A percentile compares a stretch with the other conserved stretches of the same genome.
Evolutionary conservation across 441 rosid genomes (phyloP).

Genomic region (Gossypium davidsonii): DNA sequence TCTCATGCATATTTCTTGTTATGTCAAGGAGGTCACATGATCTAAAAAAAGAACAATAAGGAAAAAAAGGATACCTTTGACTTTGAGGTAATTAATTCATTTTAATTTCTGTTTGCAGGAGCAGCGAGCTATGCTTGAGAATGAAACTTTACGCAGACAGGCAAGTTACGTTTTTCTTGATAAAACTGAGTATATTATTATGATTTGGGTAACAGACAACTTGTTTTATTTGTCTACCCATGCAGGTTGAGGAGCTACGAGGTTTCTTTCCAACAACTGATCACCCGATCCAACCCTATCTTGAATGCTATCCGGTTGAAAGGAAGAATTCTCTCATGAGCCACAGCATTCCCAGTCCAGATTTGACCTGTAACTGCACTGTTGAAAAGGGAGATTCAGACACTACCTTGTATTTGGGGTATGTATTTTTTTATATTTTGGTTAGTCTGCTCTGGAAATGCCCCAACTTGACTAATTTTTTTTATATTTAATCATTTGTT

Average conservation of each 20-base stretch:
- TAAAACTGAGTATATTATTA: background rate
- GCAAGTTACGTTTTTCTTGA: slow-evolving; percentile 25
- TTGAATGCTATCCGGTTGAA: slow-evolving; percentile 45
- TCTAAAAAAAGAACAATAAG: background rate
- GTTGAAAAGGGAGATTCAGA: slow-evolving; percentile 63
- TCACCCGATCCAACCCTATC: slow-evolving; percentile 38
- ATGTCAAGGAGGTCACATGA: background rate
- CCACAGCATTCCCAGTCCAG: slow-evolving; percentile 33
- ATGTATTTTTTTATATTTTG: slow-evolving; percentile 13
- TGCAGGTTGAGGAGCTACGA: slow-evolving; percentile 73
- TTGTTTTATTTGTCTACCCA: background rate
- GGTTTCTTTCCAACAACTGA: slow-evolving; percentile 51
- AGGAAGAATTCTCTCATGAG: slow-evolving; percentile 35
- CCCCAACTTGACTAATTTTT: background rate
- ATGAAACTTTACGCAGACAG: slow-evolving; percentile 85
- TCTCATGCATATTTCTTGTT: background rate
- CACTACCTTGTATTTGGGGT: slow-evolving; percentile 83
- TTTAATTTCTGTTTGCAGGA: slow-evolving; percentile 43
- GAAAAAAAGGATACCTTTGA: background rate
- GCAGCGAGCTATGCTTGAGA: slow-evolving; percentile 75
- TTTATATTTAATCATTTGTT: background rate
- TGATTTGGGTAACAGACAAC: background rate
- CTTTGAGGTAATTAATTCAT: background rate
- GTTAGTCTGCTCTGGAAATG: background rate
- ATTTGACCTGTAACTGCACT: slow-evolving; percentile 28